Conservation (phyloP, 2,329 filamentous ascomycete species). For the Calonectria honghensis region DNA sequence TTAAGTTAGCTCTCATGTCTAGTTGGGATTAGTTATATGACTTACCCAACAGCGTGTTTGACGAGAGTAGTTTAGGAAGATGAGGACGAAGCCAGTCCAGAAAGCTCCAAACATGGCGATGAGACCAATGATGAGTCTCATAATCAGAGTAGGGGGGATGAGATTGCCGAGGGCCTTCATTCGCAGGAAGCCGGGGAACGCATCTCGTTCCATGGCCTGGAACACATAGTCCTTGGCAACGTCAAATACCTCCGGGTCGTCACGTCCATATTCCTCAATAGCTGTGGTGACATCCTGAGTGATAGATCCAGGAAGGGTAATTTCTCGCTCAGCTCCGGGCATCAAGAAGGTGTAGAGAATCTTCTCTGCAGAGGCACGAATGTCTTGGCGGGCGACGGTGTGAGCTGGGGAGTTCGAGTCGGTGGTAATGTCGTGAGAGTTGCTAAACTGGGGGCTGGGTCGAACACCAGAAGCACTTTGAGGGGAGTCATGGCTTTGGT, state of each 20-base stretch:
- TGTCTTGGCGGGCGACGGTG: constrained; percentile 90
- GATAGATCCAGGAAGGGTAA: constrained; percentile 92
- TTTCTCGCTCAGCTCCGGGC: constrained; percentile 96
- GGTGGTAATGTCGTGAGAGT: constrained; percentile 76
- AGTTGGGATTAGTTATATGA: constrained; percentile 43
- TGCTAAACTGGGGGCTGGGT: constrained; percentile 75
- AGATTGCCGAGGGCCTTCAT: constrained; percentile 97
- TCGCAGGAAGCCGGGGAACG: constrained; percentile 96
- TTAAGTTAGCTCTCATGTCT: constrained; percentile 38
- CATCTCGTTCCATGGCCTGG: constrained; percentile 99
- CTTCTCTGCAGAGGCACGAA: constrained; percentile 95
- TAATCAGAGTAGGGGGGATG: constrained; percentile 91
- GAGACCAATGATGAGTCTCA: constrained; percentile 89
- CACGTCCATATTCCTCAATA: constrained; percentile 92
- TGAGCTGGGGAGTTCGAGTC: constrained; percentile 90
- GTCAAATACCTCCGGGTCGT: constrained; percentile 98
- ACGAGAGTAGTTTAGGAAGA: constrained; percentile 88
- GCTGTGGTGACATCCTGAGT: constrained; percentile 88
- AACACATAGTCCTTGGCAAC: constrained; percentile 99
- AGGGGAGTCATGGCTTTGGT: constrained; percentile 74
- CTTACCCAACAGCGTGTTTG: constrained; percentile 89
- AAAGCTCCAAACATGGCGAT: constrained; percentile 90
- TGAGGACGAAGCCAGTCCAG: constrained; percentile 95
- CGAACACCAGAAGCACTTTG: constrained; percentile 68
- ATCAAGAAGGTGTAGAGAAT: constrained; percentile 98